A percentile compares a stretch with the other conserved stretches of the same genome.
Conservation (phyloP, 768 basidiomycete genomes). For the Suillus fuscotomentosus region DNA sequence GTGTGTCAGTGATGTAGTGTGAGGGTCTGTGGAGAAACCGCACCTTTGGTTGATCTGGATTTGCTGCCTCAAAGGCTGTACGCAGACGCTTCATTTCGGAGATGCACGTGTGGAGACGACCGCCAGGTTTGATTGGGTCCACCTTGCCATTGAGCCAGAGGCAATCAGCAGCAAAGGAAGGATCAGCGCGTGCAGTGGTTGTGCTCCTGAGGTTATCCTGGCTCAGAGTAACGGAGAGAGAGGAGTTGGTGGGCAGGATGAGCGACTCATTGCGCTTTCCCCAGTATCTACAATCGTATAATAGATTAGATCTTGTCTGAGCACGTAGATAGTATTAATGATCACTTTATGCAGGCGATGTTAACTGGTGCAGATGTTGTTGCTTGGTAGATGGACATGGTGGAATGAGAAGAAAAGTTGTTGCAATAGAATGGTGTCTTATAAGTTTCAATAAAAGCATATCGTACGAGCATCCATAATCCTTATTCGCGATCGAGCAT, state of each 20-base stretch:
- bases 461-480: constrained; percentile 10
- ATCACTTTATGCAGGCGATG: constrained; percentile 95
- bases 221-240: constrained; percentile 94
- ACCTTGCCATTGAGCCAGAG: constrained; percentile 96
- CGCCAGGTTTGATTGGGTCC: constrained; percentile 82
- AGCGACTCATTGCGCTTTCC: constrained; percentile 95
- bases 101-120: constrained; percentile 84
- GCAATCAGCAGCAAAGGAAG: constrained; percentile 68
- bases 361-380: constrained; percentile 94
- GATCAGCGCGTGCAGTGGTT: constrained; percentile 86
- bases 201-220: constrained; percentile 95
- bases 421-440: constrained; percentile 1
- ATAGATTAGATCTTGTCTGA: constrained; percentile 8
- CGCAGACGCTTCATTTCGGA: constrained; percentile 80
- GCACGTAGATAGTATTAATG: constrained; percentile 16
- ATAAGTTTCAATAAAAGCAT: constrained; percentile 10
- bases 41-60: constrained; percentile 67
- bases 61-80: constrained; percentile 68
- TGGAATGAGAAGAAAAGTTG: constrained; percentile 9
- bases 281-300: constrained; percentile 76
- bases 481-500: constrained; percentile 8
- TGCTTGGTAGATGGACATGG: constrained; percentile 72
- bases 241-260: constrained; percentile 96
- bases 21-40: constrained; percentile 9
- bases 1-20: constrained; percentile 5